Base-by-base conservation (phyloP, 768 basidiomycete genomes). In the Amanita pseudoporphyria region DNA sequence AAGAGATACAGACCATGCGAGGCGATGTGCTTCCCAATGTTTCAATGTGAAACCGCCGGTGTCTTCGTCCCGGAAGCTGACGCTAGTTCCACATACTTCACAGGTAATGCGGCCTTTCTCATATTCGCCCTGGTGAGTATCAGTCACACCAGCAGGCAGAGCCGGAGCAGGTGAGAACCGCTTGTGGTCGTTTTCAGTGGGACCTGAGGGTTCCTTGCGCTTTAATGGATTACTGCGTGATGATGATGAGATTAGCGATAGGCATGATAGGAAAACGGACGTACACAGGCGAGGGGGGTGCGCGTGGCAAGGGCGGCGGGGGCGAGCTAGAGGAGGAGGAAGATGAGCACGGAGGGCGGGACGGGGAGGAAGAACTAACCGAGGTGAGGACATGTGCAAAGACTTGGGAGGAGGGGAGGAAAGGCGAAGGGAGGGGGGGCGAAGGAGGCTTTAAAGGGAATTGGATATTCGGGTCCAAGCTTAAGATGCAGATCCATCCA, bases 21-120 rank as follows among this genome's bases (percentile, higher is more conserved):
- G 62, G 9, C 76, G 74, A 64, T 87, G 85, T 12, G 78, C 73
- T 30, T 80, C 78, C 86, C 85, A 87, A 39, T 79, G 78, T 56
- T 77, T 75, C 35, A 79, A 64, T 32, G 83, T 83, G 61, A 87
- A 86, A 2, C 68, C 76, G 1, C 78, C 78, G 28, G 78, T 72
- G 10, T 64, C 61, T 28, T 81, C 79, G 62, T 87, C 83, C 19
- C 83, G 71, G 62, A 86, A 82, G 3, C 82, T 77, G 46, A 88
- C 76, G 10, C 71, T 67, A 19, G 71, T 67, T 9, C 77, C 74
- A 57, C 86, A 88, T 6, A 69, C 67, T 53, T 81, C 78, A 64
- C 85, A 87, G 42, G 74, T 72, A 52, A 88, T 77, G 18, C 32
- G 14, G 12, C 44, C 47, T 40, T 48, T 48, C 28, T 48, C 47